Conservation (phyloP, 371 early-diverging fungal species). For the Lichtheimia ramosa region DNA sequence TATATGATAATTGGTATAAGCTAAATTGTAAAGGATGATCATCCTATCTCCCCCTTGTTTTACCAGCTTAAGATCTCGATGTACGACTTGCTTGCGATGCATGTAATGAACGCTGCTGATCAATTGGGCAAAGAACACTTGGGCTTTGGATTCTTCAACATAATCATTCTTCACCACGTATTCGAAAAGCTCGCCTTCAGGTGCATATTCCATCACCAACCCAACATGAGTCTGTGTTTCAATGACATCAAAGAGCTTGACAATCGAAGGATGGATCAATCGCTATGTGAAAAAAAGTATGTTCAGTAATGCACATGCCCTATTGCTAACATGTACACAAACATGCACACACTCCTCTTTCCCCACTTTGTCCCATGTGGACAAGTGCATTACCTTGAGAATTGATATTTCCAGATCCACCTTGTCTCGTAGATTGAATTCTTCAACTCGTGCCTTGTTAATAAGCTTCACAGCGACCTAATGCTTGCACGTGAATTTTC, state of each 20-base stretch:
- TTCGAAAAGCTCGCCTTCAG: conserved; percentile 62
- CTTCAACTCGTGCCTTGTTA: conserved; percentile 65
- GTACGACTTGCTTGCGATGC: conserved; percentile 51
- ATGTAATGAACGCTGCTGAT: conserved; percentile 58
- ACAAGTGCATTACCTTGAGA: conserved; percentile 47
- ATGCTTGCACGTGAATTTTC: no score
- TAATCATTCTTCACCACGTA: conserved; percentile 53
- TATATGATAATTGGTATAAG: conserved; percentile 11
- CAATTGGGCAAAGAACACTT: conserved; percentile 64
- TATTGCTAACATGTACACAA: no score
- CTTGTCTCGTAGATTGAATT: conserved; percentile 62
- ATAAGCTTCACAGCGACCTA: conserved; percentile 76
- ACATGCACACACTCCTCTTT: no score
- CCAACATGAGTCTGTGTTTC: conserved; percentile 60
- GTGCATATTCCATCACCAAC: conserved; percentile 60
- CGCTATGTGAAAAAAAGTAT: conserved; percentile 9
- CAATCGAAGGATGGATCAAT: conserved; percentile 54
- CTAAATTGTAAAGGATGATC: no score
- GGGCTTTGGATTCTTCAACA: conserved; percentile 55
- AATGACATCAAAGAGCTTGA: conserved; percentile 66
- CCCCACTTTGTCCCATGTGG: background rate
- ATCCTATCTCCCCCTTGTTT: background rate
- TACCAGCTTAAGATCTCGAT: conserved; percentile 67
- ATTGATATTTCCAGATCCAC: conserved; percentile 73
- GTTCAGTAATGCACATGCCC: no score